These are phyloP conservation scores for Perilla frutescens DNA, from an alignment of 257 asterid species.

Conservation along the genomic window DNA sequence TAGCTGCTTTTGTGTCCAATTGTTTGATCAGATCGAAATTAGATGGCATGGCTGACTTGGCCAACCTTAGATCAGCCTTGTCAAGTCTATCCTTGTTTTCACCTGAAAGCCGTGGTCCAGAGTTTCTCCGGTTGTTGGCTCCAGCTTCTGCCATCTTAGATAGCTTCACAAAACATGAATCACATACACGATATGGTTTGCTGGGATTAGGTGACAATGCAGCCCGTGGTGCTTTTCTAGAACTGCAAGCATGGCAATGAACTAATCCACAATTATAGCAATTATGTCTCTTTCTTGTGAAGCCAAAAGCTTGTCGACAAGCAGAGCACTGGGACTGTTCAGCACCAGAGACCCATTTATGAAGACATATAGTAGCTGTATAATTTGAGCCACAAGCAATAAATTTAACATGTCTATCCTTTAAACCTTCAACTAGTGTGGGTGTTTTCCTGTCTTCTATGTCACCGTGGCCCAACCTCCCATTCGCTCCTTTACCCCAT, in stretches of 20 bases:
- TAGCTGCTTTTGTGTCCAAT: slow-evolving; percentile 82
- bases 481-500: slow-evolving; percentile 98
- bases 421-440: slow-evolving; percentile 74
- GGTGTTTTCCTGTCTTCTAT: slow-evolving; percentile 84
- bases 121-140: slow-evolving; percentile 62
- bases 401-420: slow-evolving; percentile 84
- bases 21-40: slow-evolving; percentile 84
- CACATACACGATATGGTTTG: slow-evolving; percentile 96
- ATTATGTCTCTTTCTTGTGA: slow-evolving; percentile 91
- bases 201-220: slow-evolving; percentile 94
- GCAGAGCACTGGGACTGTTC: slow-evolving; percentile 96
- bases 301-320: slow-evolving; percentile 93
- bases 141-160: slow-evolving; percentile 82
- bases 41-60: slow-evolving; percentile 61
- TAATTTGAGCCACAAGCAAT: slow-evolving; percentile 93
- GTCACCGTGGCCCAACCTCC: slow-evolving; percentile 96
- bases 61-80: slow-evolving; percentile 77
- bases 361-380: slow-evolving; percentile 82
- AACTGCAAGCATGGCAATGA: slow-evolving; percentile 93
- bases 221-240: slow-evolving; percentile 79
- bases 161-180: slow-evolving; percentile 79
- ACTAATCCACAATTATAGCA: slow-evolving; percentile 97
- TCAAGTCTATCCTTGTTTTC: slow-evolving; percentile 87
- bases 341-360: slow-evolving; percentile 90
- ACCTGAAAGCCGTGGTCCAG: slow-evolving; percentile 79